Evolutionary conservation across 2,329 filamentous ascomycete species (phyloP), one percentile per base, ranked within the genome.

Genomic region (Calonectria leucothoes): DNA sequence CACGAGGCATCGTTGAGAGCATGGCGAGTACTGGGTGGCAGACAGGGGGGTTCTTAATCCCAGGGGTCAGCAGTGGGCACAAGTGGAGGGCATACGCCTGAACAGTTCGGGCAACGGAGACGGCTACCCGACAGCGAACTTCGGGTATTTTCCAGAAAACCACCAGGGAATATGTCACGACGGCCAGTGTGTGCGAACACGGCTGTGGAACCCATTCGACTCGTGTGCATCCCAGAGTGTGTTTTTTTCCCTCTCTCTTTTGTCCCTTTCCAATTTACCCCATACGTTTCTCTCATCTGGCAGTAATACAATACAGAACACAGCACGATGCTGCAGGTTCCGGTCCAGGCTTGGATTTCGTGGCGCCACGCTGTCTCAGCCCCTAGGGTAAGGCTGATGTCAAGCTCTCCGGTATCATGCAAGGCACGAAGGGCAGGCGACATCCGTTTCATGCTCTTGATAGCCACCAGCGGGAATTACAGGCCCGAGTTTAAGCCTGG

Each of bases 21-120:
- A 70, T 64, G 52, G 68, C 48, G 61, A 74, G 48, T 27, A 48
- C 67, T 65, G 70, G 66, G 77, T 80, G 79, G 51, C 57, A 81
- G 79, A 80, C 77, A 79, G 71, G 79, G 79, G 68, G 66, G 17
- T 25, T 64, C 6, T 59, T 59, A 48, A 69, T 65, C 70, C 48
- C 79, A 73, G 77, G 79, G 79, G 77, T 72, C 64, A 71, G 51
- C 11, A 66, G 75, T 80, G 75, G 76, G 45, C 75, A 72, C 55
- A 51, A 61, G 72, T 73, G 61, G 68, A 75, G 66, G 75, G 23
- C 37, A 23, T 23, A 59, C 55, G 51, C 51, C 51, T 31, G 10
- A 69, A 45, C 49, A 70, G 61, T 77, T 69, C 64, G 69, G 75
- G 74, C 70, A 20, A 77, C 67, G 70, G 74, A 70, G 63, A 52